Evolutionary conservation across 805 yeast species (phyloP).

Genomic region (Henningerozyma blattae): DNA sequence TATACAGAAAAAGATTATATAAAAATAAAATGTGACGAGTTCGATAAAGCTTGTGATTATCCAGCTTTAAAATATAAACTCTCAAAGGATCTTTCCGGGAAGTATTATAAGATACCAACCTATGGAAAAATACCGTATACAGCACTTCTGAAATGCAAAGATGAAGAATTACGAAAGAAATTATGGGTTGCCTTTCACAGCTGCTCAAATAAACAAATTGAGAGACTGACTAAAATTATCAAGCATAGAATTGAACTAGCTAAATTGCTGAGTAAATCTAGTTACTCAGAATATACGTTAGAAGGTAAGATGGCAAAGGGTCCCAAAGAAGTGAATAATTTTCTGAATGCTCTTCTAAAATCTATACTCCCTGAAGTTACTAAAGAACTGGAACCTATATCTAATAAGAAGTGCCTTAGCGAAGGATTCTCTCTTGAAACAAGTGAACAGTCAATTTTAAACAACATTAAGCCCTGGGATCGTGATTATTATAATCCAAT

Average conservation of each 20-base stretch:
- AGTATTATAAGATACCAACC: conserved; percentile 39
- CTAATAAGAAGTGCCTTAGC: conserved; percentile 27
- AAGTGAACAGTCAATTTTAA: conserved; percentile 28
- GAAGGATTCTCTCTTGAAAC: conserved; percentile 9
- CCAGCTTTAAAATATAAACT: conserved; percentile 15
- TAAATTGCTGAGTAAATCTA: conserved; percentile 52
- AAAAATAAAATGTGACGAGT: conserved; percentile 13
- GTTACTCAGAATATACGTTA: conserved; percentile 71
- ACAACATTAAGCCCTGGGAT: conserved; percentile 77
- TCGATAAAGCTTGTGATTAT: conserved; percentile 11
- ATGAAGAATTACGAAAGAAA: conserved; percentile 44
- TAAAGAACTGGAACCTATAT: conserved; percentile 42
- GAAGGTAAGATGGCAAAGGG: conserved; percentile 82
- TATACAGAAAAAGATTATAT: conserved; percentile 10
- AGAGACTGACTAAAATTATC: conserved; percentile 44
- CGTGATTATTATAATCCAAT: conserved; percentile 44
- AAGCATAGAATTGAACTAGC: conserved; percentile 62
- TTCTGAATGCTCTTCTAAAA: conserved; percentile 47
- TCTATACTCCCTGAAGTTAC: conserved; percentile 42
- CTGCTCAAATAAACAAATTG: conserved; percentile 51
- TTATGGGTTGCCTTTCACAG: conserved; percentile 70
- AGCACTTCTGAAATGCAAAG: conserved; percentile 45
- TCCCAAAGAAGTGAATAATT: conserved; percentile 64
- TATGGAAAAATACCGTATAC: conserved; percentile 55
- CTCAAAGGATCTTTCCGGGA: conserved; percentile 27